phyloP scores from a whole-genome alignment of 106 monocot species.

The Apostasia ramifera region DNA sequence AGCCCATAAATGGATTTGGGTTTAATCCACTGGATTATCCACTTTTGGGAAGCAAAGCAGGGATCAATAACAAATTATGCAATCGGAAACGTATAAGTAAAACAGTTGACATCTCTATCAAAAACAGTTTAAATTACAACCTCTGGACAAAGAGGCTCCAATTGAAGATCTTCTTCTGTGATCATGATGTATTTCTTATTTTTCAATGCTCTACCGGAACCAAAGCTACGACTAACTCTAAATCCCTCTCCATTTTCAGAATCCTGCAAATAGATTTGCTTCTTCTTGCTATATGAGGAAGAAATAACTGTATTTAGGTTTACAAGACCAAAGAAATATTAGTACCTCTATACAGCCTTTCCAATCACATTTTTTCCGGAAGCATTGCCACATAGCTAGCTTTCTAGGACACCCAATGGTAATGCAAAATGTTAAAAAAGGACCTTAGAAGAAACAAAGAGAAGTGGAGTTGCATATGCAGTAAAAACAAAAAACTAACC shows the following conservation, averaged over 20 bases:
- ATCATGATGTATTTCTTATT: conserved; percentile 31
- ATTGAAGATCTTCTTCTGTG: conserved; percentile 45
- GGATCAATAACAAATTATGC: too few species aligned
- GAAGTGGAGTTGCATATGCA: not conserved
- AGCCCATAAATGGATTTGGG: too few species aligned
- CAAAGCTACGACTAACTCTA: not conserved
- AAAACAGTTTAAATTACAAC: conserved; percentile 14
- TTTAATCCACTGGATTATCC: too few species aligned
- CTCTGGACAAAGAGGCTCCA: conserved; percentile 70
- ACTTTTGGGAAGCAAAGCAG: too few species aligned
- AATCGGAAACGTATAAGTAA: not conserved
- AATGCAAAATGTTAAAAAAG: conserved; percentile 2
- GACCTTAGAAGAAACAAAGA: not conserved
- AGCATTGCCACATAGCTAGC: conserved; percentile 62
- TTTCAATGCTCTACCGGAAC: not conserved
- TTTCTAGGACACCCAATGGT: conserved; percentile 8
- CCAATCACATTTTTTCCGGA: conserved; percentile 80
- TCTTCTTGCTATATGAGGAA: not conserved
- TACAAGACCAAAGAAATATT: not conserved
- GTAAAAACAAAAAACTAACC: conserved; percentile 28
- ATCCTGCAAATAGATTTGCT: conserved; percentile 16
- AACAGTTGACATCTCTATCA: not conserved
- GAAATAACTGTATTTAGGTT: not conserved
- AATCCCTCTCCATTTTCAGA: conserved; percentile 11
- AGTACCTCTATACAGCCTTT: conserved; percentile 44